Evolutionary conservation across 2,329 filamentous ascomycete genomes (phyloP).

Genomic region (Fusarium floridanum): DNA sequence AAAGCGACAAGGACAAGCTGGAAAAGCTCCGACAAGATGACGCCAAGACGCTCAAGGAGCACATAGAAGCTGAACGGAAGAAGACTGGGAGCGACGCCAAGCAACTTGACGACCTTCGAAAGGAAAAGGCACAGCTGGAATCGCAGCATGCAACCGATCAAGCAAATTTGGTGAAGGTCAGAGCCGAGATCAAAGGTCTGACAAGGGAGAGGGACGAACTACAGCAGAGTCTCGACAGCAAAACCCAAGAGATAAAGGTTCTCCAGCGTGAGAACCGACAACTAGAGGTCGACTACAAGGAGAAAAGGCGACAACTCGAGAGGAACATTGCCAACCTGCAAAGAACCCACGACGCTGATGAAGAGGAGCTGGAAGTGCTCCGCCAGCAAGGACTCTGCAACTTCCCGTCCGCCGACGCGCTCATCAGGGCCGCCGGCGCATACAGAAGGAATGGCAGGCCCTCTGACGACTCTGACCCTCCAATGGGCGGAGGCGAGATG

Average conservation of each 20-base stretch:
- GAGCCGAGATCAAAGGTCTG: background rate
- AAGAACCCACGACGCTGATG: background rate
- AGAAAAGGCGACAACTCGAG: background rate
- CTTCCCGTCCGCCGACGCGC: slow-evolving; percentile 10
- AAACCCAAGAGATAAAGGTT: background rate
- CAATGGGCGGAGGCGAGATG: background rate
- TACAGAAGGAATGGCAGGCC: background rate
- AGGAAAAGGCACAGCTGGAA: background rate
- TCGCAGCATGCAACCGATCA: background rate
- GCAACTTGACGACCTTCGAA: background rate
- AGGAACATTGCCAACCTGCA: background rate
- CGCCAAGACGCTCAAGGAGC: background rate
- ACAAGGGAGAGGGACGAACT: background rate
- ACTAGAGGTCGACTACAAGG: background rate
- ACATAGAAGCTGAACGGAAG: background rate
- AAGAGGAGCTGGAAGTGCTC: background rate
- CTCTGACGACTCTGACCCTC: background rate
- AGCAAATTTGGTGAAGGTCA: background rate
- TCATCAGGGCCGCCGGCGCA: slow-evolving; percentile 14
- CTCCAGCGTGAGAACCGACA: background rate
- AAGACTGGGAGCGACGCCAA: background rate
- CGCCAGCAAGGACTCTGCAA: background rate
- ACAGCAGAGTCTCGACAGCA: background rate
- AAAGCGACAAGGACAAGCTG: background rate
- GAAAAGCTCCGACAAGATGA: background rate